Conservation (phyloP, 352 stramenopile species). For the Pythium insidiosum region DNA sequence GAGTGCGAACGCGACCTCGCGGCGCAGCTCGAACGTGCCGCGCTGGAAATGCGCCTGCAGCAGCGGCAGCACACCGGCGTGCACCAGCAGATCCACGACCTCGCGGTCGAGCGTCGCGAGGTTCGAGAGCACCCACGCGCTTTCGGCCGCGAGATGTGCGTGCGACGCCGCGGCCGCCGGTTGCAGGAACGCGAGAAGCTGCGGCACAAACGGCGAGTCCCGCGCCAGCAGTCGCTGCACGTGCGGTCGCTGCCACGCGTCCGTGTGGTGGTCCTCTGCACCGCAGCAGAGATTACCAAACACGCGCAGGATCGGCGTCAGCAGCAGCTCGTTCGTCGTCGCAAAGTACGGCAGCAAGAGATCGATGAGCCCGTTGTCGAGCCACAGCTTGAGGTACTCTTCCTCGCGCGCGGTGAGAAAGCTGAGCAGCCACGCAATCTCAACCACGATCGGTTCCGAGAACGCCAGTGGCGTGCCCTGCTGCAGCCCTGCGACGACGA, state of each 20-base stretch:
- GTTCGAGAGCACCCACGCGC: conserved; percentile 75
- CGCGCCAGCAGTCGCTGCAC: conserved; percentile 28
- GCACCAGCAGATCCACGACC: conserved; percentile 47
- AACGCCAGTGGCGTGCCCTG: conserved; percentile 24
- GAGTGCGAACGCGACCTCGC: conserved; percentile 66
- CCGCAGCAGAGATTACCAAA: conserved; percentile 78
- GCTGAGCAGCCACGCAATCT: conserved; percentile 80
- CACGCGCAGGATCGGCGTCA: conserved; percentile 70
- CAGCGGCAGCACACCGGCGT: conserved; percentile 43
- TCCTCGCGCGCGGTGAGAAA: conserved; percentile 82
- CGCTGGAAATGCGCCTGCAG: conserved; percentile 48
- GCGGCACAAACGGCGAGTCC: conserved; percentile 49
- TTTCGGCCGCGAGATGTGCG: conserved; percentile 45
- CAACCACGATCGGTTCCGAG: conserved; percentile 46
- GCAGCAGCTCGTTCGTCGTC: conserved; percentile 44
- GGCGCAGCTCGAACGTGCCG: conserved; percentile 56
- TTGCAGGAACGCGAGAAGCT: conserved; percentile 49
- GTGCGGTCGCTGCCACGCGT: conserved; percentile 65
- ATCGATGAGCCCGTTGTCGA: conserved; percentile 45
- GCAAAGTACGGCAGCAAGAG: conserved; percentile 54
- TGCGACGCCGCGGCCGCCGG: conserved; percentile 18
- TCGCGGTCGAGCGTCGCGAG: conserved; percentile 43
- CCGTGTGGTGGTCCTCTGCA: conserved; percentile 55
- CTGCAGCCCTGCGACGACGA: conserved; percentile 30
- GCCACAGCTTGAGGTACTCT: conserved; percentile 51